phyloP scores from a whole-genome alignment of 1,284 basidiomycete genomes.

The Trametes hirsuta region DNA sequence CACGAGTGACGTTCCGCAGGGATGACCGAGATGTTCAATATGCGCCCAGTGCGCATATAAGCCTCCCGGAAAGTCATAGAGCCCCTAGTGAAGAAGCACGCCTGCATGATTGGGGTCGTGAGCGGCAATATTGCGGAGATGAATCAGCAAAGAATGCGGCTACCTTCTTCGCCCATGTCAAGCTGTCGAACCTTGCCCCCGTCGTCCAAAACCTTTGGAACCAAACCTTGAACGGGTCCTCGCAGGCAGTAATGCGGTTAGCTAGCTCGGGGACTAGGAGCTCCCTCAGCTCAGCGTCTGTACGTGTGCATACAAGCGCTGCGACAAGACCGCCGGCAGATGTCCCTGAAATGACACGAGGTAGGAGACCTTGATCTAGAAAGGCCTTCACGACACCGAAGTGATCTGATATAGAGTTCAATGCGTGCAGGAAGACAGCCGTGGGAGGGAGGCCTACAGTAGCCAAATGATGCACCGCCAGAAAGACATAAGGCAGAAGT shows the following conservation, averaged over 20 bases:
- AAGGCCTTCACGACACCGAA: constrained; percentile 93
- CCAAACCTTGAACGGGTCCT: constrained; percentile 84
- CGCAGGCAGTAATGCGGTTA: constrained; percentile 88
- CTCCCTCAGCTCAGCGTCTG: constrained; percentile 83
- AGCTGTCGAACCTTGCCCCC: constrained; percentile 92
- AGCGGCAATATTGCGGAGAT: background rate
- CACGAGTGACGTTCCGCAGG: constrained; percentile 93
- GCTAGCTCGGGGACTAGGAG: constrained; percentile 85
- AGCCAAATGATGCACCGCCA: constrained; percentile 94
- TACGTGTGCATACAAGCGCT: constrained; percentile 86
- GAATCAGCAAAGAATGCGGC: background rate
- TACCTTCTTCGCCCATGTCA: constrained; percentile 92
- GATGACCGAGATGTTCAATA: constrained; percentile 94
- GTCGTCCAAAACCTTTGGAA: constrained; percentile 81
- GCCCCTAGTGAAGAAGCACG: constrained; percentile 90
- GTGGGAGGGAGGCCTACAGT: constrained; percentile 58
- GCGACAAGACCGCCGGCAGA: constrained; percentile 92
- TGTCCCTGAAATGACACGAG: constrained; percentile 90
- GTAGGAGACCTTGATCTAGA: constrained; percentile 85
- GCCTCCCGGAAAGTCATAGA: constrained; percentile 97
- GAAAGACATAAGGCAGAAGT: constrained; percentile 91
- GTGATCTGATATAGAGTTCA: constrained; percentile 57
- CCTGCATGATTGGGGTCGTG: constrained; percentile 40
- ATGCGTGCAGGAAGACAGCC: background rate
- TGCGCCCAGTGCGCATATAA: constrained; percentile 90